These are phyloP conservation scores for Pseudodiploospora longispora DNA, from an alignment of 2,329 filamentous ascomycete species.

Conservation along the genomic window DNA sequence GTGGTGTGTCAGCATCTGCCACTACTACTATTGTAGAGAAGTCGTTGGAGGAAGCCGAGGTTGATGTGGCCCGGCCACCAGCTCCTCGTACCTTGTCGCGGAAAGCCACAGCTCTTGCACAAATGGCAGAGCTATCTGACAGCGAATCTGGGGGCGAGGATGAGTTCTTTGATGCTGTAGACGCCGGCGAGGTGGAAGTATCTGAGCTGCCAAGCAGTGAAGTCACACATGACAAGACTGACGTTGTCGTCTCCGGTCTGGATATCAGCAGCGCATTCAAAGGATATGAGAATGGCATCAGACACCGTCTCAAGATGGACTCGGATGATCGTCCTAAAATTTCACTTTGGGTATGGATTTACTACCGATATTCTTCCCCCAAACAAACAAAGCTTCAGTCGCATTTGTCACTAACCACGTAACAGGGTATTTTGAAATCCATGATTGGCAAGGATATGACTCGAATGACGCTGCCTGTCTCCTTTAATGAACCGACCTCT, in stretches of 20 bases:
- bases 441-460: conserved; percentile 99
- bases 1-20: conserved; percentile 24
- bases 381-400: not conserved
- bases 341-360: conserved; percentile 75
- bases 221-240: conserved; percentile 34
- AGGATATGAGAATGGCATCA: conserved; percentile 85
- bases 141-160: conserved; percentile 75
- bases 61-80: conserved; percentile 29
- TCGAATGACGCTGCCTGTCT: conserved; percentile 96
- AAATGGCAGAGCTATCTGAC: conserved; percentile 69
- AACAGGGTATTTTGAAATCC: conserved; percentile 86
- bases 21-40: conserved; percentile 18
- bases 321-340: conserved; percentile 89
- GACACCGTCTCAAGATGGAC: conserved; percentile 76
- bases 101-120: conserved; percentile 59
- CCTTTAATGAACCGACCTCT: conserved; percentile 97
- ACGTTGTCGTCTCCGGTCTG: conserved; percentile 31
- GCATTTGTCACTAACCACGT: conserved; percentile 14
- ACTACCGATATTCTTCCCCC: not conserved
- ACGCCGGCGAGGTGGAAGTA: conserved; percentile 83
- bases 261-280: conserved; percentile 73
- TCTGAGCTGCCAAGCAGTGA: conserved; percentile 54
- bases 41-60: conserved; percentile 23
- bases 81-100: conserved; percentile 33
- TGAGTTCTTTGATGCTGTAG: conserved; percentile 96